A percentile compares a stretch with the other conserved stretches of the same genome.
Conservation (phyloP, 495 filamentous ascomycete genomes). For the Penicillium pancosmium region DNA sequence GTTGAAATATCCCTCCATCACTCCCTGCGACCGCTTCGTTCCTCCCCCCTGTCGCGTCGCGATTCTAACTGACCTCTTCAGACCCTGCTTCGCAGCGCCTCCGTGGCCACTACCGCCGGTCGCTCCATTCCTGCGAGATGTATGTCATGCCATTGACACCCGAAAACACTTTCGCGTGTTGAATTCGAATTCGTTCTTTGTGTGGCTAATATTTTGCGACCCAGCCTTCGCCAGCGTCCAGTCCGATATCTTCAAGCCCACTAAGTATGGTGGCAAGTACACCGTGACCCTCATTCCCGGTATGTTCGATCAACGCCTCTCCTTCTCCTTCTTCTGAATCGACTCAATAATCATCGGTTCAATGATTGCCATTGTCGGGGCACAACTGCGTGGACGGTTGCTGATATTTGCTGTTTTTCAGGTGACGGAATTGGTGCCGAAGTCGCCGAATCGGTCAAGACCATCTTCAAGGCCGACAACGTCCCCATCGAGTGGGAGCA, state of each 20-base stretch:
- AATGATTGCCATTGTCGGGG: not conserved
- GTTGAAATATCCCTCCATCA: conserved; percentile 13
- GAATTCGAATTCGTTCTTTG: not conserved
- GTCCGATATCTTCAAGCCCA: conserved; percentile 94
- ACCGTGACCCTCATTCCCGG: conserved; percentile 97
- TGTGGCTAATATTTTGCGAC: conserved; percentile 23
- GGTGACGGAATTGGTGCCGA: conserved; percentile 98
- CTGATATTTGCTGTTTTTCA: conserved; percentile 26
- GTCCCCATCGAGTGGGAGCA: conserved; percentile 99
- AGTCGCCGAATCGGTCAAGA: conserved; percentile 96
- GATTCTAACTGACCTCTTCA: conserved; percentile 25
- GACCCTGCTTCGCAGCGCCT: conserved; percentile 48
- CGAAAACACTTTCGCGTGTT: not conserved
- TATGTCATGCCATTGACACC: conserved; percentile 36
- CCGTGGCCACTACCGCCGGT: conserved; percentile 37
- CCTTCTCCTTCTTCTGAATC: not conserved
- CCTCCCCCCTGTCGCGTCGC: conserved; percentile 1
- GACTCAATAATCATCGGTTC: not conserved
- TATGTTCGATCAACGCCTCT: conserved; percentile 35
- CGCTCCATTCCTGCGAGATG: conserved; percentile 46
- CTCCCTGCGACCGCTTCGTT: not conserved
- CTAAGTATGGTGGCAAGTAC: conserved; percentile 99
- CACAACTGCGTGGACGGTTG: not conserved
- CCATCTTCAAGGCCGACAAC: conserved; percentile 99
- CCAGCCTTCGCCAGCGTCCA: conserved; percentile 72